Evolutionary conservation across 2,329 filamentous ascomycete genomes (phyloP), one percentile per base, ranked within the genome.

Genomic region (Trichophyton mentagrophytes): DNA sequence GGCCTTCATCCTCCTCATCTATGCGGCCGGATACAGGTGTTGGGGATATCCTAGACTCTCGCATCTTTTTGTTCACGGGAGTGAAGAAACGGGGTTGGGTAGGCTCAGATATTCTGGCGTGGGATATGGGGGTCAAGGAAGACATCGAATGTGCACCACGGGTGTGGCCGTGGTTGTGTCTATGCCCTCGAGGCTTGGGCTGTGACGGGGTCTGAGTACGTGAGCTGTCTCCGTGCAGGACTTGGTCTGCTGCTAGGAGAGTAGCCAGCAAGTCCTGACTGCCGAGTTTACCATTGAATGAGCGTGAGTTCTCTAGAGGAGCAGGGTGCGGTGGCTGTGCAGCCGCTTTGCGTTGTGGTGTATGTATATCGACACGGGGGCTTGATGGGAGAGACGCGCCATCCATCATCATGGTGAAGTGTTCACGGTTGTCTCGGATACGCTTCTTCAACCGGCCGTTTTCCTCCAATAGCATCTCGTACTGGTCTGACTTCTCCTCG

Each of bases 401-500:
- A 67, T 88, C 87, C 68, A 88, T 86, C 57, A 95, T 82, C 69
- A 82, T 81, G 62, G 89, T 88, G 67, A 95, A 85, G 69, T 95
- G 90, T 69, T 95, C 88, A 64, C 92, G 81, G 69, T 96, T 96
- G 71, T 95, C 89, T 47, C 88, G 84, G 65, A 97, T 95, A 20
- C 92, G 86, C 64, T 85, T 88, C 62, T 91, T 83, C 58, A 96
- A 79, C 71, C 89, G 81, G 44, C 85, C 80, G 60, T 90, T 88
- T 69, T 93, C 87, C 67, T 95, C 89, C 1, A 78, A 73, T n/a
- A 95, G 76, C 59, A 79, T 78, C 5, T 83, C 79, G 17, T 87
- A 82, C 68, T 90, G 85, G 64, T 88, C 86, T 62, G 89, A 87
- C 67, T 90, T 87, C 65, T 88, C 82, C 67, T 88, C 84, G 59